These are phyloP conservation scores for Linnemannia schmuckeri DNA, from an alignment of 192 early-diverging fungal genomes.

Conservation along the genomic window DNA sequence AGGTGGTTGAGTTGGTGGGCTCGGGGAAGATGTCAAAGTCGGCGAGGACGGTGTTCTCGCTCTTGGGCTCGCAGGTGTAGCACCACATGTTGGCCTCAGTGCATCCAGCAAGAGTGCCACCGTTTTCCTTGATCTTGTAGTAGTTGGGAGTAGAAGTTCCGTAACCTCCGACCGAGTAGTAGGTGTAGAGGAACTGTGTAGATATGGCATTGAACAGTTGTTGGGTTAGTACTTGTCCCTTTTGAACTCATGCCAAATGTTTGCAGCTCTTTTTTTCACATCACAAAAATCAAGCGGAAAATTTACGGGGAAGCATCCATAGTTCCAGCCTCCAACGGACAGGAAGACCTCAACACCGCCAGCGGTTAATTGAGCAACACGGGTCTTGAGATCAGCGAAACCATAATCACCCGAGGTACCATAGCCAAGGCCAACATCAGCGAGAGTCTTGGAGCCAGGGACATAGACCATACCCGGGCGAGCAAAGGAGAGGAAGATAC, in stretches of 20 bases:
- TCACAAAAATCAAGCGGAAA: background rate
- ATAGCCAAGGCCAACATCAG: slow-evolving; percentile 44
- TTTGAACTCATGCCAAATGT: no score
- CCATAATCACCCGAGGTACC: slow-evolving; percentile 40
- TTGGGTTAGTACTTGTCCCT: background rate
- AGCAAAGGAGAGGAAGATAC: slow-evolving; percentile 49
- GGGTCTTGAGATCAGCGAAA: slow-evolving; percentile 50
- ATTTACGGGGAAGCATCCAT: slow-evolving; percentile 55
- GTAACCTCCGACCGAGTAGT: slow-evolving; percentile 54
- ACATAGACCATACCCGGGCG: slow-evolving; percentile 48
- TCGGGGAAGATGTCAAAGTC: slow-evolving; percentile 59
- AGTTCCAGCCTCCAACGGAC: slow-evolving; percentile 58
- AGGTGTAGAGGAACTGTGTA: slow-evolving; percentile 40
- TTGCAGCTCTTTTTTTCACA: background rate
- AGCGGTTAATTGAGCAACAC: slow-evolving; percentile 32
- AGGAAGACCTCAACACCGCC: slow-evolving; percentile 51
- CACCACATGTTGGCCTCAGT: slow-evolving; percentile 58
- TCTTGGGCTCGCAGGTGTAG: slow-evolving; percentile 56
- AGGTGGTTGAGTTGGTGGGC: slow-evolving; percentile 47
- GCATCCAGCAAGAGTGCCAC: slow-evolving; percentile 37
- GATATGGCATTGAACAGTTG: background rate
- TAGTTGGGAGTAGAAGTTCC: slow-evolving; percentile 55
- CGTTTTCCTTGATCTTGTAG: slow-evolving; percentile 50
- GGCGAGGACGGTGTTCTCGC: slow-evolving; percentile 31
- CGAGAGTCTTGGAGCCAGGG: slow-evolving; percentile 48